phyloP scores from a whole-genome alignment of 2,329 filamentous ascomycete species.

The Paraphaeosphaeria minitans region DNA sequence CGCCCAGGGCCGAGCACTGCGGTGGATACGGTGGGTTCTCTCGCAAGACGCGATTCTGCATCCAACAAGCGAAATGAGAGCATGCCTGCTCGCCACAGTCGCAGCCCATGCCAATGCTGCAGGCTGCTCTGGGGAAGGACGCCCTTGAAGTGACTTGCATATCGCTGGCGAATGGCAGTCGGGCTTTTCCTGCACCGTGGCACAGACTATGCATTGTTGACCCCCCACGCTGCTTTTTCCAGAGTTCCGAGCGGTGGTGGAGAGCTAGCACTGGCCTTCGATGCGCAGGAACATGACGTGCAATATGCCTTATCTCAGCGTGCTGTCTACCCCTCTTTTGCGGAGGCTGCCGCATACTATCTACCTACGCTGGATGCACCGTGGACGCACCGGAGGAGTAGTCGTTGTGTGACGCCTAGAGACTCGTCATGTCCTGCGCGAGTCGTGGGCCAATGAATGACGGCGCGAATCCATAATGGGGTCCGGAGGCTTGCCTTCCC shows the following conservation, averaged over 20 bases:
- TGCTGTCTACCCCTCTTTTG: slow-evolving; percentile 11
- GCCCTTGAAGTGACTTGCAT: slow-evolving; percentile 40
- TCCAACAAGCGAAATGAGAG: slow-evolving; percentile 31
- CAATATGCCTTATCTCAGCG: slow-evolving; percentile 28
- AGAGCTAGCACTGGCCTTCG: slow-evolving; percentile 25
- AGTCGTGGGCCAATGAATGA: slow-evolving; percentile 9
- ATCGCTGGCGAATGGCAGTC: slow-evolving; percentile 20
- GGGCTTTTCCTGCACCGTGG: background rate
- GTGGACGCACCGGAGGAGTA: background rate
- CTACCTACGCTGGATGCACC: background rate
- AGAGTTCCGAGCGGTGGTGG: slow-evolving; percentile 20
- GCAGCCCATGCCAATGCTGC: slow-evolving; percentile 14
- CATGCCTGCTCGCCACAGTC: slow-evolving; percentile 22
- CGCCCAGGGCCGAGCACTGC: background rate
- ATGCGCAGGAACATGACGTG: slow-evolving; percentile 33
- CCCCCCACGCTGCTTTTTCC: slow-evolving; percentile 40
- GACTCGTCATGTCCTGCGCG: slow-evolving; percentile 1
- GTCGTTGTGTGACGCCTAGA: slow-evolving; percentile 8
- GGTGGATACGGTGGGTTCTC: background rate
- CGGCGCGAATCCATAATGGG: slow-evolving; percentile 10
- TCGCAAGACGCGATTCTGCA: slow-evolving; percentile 19
- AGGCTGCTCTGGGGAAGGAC: slow-evolving; percentile 19
- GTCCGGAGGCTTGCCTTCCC: slow-evolving; percentile 23
- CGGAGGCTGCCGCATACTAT: slow-evolving; percentile 1
- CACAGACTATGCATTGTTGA: slow-evolving; percentile 10